Percentiles rank a stretch among this genome's conserved stretches.
Conservation (phyloP, 1,284 basidiomycete genomes). For the Pascua guehoae region DNA sequence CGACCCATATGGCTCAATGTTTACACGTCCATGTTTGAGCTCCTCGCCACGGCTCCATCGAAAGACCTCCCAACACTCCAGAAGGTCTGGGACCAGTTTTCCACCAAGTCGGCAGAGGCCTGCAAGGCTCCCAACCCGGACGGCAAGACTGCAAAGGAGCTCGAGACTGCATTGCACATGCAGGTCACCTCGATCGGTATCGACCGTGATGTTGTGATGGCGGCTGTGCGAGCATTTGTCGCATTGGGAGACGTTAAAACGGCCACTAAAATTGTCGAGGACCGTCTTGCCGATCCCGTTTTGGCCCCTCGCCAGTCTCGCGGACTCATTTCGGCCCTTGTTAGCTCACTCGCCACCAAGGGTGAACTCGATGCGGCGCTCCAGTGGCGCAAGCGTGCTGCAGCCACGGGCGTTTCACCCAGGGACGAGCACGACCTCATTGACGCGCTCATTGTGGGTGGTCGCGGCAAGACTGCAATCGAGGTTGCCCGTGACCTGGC, state of each 20-base stretch:
- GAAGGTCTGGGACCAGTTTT: conserved; percentile 66
- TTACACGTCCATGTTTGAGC: background rate
- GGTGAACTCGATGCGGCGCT: conserved; percentile 65
- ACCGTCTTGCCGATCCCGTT: background rate
- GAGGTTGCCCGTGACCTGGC: background rate
- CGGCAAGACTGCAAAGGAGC: conserved; percentile 5
- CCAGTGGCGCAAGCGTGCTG: conserved; percentile 64
- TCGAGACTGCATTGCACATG: too few relatives aligned
- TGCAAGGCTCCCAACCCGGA: conserved; percentile 33
- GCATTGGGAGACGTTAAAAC: background rate
- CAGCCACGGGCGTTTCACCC: background rate
- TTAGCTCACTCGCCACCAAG: conserved; percentile 62
- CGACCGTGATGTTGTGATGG: conserved; percentile 21
- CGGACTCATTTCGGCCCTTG: conserved; percentile 48
- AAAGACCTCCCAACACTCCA: conserved; percentile 50
- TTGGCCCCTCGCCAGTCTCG: background rate
- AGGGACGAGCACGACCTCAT: conserved; percentile 28
- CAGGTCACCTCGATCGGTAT: too few relatives aligned
- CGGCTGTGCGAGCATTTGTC: background rate
- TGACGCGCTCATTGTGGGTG: conserved; percentile 54
- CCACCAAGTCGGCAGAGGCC: conserved; percentile 27
- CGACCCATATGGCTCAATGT: background rate
- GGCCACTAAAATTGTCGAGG: background rate
- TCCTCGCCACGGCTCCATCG: background rate
- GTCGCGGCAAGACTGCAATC: conserved; percentile 52